Evolutionary conservation across 2,329 filamentous ascomycete species (phyloP).

Genomic region (Epichloe uncinata): DNA sequence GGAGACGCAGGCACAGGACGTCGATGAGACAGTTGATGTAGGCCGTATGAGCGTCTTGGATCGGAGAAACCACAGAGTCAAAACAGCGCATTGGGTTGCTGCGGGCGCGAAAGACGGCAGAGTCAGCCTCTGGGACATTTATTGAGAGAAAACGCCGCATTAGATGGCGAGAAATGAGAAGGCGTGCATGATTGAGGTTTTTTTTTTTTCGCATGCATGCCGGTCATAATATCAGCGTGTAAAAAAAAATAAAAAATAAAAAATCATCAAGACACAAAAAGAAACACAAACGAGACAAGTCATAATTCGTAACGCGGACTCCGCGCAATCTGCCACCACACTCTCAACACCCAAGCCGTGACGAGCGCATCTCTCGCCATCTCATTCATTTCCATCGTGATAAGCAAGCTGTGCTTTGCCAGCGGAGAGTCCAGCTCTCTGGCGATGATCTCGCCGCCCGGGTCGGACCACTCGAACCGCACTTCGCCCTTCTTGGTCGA

Average conservation of each 20-base stretch:
- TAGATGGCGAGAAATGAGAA: background rate
- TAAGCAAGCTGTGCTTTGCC: conserved; percentile 16
- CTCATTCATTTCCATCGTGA: conserved; percentile 18
- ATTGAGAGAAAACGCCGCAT: conserved; percentile 29
- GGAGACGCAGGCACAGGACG: background rate
- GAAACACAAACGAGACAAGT: background rate
- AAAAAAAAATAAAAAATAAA: too few species aligned
- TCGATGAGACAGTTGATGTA: background rate
- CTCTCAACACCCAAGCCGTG: conserved; percentile 21
- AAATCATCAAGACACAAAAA: too few species aligned
- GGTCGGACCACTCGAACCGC: conserved; percentile 21
- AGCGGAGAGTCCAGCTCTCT: conserved; percentile 17
- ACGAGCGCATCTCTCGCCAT: conserved; percentile 21
- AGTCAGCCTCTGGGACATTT: conserved; percentile 91
- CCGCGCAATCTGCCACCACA: conserved; percentile 20
- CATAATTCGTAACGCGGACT: conserved; percentile 1
- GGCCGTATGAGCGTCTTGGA: conserved; percentile 37
- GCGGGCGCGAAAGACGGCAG: conserved; percentile 91
- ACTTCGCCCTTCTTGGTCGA: conserved; percentile 14
- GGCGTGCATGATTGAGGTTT: background rate
- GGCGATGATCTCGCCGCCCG: conserved; percentile 15
- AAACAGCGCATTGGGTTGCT: conserved; percentile 73
- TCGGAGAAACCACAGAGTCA: conserved; percentile 49
- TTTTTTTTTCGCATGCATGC: background rate
- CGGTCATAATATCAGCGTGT: too few species aligned